phyloP scores from a whole-genome alignment of 106 monocot species.

The Narthecium ossifragum region DNA sequence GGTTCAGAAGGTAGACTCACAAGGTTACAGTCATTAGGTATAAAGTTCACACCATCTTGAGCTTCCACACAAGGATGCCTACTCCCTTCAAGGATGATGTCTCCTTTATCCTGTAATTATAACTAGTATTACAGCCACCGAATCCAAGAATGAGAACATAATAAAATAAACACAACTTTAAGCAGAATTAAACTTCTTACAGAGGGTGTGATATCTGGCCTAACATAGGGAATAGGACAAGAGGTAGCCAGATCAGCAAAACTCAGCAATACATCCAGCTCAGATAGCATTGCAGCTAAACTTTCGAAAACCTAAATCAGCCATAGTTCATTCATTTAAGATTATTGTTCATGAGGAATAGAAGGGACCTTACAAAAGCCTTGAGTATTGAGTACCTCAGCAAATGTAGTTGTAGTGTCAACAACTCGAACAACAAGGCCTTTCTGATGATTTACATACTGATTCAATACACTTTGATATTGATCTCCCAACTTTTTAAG shows the following conservation, averaged over 20 bases:
- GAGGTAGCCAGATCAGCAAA: constrained; percentile 85
- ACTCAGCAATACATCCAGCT: constrained; percentile 87
- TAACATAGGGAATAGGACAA: constrained; percentile 80
- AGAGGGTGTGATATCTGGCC: constrained; percentile 76
- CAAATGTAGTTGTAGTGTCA: constrained; percentile 62
- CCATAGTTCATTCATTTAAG: too few relatives aligned
- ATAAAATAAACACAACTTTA: constrained; percentile 7
- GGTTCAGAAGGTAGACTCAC: constrained; percentile 40
- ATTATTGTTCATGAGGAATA: too few relatives aligned
- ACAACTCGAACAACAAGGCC: constrained; percentile 73
- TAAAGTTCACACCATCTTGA: constrained; percentile 95
- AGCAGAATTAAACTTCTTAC: constrained; percentile 28
- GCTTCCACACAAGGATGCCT: constrained; percentile 99
- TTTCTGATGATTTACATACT: constrained; percentile 75
- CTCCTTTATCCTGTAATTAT: constrained; percentile 70
- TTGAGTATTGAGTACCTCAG: too few relatives aligned
- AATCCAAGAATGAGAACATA: constrained; percentile 1
- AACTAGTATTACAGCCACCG: constrained; percentile 2
- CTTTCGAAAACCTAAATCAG: too few relatives aligned
- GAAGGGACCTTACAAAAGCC: too few relatives aligned
- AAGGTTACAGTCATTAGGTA: constrained; percentile 92
- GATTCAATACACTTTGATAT: constrained; percentile 63
- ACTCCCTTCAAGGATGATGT: constrained; percentile 89
- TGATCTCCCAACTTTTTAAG: constrained; percentile 86
- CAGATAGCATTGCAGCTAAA: constrained; percentile 67